Conservation (phyloP, 2,329 filamentous ascomycete genomes). For the Zymoseptoria tritici region DNA sequence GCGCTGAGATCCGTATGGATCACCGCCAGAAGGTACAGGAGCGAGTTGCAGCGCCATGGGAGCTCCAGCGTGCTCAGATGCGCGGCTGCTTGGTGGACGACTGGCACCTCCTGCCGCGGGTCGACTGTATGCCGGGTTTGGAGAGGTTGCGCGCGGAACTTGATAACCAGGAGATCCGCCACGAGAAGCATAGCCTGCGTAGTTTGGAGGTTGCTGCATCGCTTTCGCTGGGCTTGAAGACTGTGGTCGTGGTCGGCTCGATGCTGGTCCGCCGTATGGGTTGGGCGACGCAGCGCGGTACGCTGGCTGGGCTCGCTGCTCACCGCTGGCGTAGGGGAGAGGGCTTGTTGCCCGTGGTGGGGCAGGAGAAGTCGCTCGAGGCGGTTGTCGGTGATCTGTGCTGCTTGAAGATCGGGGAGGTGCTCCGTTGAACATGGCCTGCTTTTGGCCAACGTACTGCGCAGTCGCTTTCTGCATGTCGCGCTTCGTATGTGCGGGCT, state of each 20-base stretch:
- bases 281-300: conserved; percentile 55
- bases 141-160: conserved; percentile 33
- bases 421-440: conserved; percentile 60
- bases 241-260: conserved; percentile 29
- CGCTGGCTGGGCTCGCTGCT: conserved; percentile 9
- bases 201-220: conserved; percentile 26
- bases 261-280: conserved; percentile 44
- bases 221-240: conserved; percentile 37
- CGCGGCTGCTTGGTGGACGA: conserved; percentile 37
- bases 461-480: conserved; percentile 95
- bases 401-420: conserved; percentile 23
- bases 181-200: conserved; percentile 30
- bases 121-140: conserved; percentile 33
- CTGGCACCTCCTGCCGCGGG: conserved; percentile 28
- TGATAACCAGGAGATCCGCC: conserved; percentile 34
- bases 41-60: conserved; percentile 42
- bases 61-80: conserved; percentile 29
- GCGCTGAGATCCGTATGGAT: conserved; percentile 34
- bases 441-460: conserved; percentile 75
- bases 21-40: conserved; percentile 34
- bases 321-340: conserved; percentile 45
- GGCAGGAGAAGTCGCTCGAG: conserved; percentile 56
- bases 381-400: conserved; percentile 26
- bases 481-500: conserved; percentile 83
- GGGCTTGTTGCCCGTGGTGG: conserved; percentile 53